Evolutionary conservation across 805 yeast genomes (phyloP).

Genomic region (Pichia membranifaciens): DNA sequence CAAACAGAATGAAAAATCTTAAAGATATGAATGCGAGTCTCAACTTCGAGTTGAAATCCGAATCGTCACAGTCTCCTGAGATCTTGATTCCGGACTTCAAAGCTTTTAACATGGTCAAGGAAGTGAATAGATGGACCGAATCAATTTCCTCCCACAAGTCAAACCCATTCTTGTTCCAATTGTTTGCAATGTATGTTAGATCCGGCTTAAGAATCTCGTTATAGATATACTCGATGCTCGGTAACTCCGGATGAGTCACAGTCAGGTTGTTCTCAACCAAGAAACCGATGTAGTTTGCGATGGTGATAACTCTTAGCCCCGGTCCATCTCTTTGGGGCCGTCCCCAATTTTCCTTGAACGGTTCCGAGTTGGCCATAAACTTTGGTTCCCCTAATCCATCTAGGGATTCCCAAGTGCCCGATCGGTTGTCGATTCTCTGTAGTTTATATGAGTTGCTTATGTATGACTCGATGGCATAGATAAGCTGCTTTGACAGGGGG

Average conservation of each 20-base stretch:
- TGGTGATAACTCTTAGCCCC: conserved; percentile 67
- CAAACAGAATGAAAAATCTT: conserved; percentile 34
- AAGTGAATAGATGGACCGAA: conserved; percentile 74
- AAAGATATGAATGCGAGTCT: conserved; percentile 30
- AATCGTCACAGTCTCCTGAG: conserved; percentile 29
- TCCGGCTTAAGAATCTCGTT: conserved; percentile 58
- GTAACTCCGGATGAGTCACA: conserved; percentile 26
- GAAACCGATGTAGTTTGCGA: conserved; percentile 47
- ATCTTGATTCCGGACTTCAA: conserved; percentile 48
- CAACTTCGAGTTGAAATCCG: conserved; percentile 28
- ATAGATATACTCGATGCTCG: conserved; percentile 37
- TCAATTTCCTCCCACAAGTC: conserved; percentile 91
- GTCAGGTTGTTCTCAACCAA: conserved; percentile 30
- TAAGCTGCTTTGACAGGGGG: conserved; percentile 15
- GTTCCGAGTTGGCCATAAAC: conserved; percentile 57
- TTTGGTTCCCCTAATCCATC: conserved; percentile 87
- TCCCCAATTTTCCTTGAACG: conserved; percentile 75
- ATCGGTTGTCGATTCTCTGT: conserved; percentile 63
- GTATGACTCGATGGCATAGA: conserved; percentile 47
- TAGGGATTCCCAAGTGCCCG: conserved; percentile 53
- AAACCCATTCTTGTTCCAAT: conserved; percentile 66
- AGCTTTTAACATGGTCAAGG: conserved; percentile 68
- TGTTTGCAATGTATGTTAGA: conserved; percentile 50
- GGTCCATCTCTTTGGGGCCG: conserved; percentile 97
- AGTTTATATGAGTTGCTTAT: conserved; percentile 50